phyloP scores from a whole-genome alignment of 768 basidiomycete species.

The Lactarius quietus region DNA sequence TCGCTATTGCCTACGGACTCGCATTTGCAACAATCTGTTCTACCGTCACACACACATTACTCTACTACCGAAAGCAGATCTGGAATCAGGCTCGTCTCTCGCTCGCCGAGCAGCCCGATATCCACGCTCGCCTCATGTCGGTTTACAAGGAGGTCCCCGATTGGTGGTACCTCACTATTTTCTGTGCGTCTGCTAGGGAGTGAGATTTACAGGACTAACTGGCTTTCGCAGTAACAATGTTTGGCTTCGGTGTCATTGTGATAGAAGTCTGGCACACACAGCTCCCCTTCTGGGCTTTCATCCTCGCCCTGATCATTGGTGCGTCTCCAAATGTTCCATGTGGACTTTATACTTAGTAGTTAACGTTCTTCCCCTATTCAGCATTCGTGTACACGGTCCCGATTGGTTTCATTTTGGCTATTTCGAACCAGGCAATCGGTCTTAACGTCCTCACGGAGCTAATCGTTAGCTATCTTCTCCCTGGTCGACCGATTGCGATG shows the following conservation, averaged over 20 bases:
- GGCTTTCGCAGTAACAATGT: conserved; percentile 48
- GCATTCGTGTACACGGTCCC: no score
- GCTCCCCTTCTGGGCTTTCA: no score
- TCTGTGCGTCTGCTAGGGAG: conserved; percentile 32
- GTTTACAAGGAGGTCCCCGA: no score
- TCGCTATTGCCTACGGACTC: conserved; percentile 75
- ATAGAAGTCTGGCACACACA: conserved; percentile 71
- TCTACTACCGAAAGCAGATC: conserved; percentile 79
- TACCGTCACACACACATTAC: conserved; percentile 62
- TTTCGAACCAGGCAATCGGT: no score
- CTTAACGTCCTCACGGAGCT: conserved; percentile 82
- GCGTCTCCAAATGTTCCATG: conserved; percentile 17
- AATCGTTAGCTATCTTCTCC: conserved; percentile 74
- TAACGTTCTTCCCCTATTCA: conserved; percentile 32
- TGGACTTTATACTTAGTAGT: neutral
- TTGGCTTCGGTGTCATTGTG: conserved; percentile 61
- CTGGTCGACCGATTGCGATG: conserved; percentile 74
- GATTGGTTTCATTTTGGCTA: no score
- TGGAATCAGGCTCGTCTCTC: no score
- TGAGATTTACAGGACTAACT: neutral
- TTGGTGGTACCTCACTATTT: conserved; percentile 81
- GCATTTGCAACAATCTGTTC: conserved; percentile 80
- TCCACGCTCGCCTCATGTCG: no score
- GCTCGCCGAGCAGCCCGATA: no score
- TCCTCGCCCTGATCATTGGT: conserved; percentile 63